Evolutionary conservation across 495 filamentous ascomycete genomes (phyloP), one percentile per base, ranked within the genome.

Genomic region (Penicillium subrubescens): DNA sequence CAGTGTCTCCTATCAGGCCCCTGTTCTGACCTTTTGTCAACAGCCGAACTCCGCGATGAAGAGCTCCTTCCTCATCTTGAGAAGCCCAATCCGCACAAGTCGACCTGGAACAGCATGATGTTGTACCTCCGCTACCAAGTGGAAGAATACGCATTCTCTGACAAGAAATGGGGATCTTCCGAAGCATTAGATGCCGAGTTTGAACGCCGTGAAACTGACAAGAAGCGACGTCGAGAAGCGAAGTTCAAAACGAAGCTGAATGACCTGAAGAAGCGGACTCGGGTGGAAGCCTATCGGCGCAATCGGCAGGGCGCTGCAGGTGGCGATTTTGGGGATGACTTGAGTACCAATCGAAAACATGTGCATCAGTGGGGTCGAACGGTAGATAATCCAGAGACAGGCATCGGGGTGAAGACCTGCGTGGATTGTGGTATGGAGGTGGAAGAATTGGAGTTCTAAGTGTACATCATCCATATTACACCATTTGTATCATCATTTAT

Each of bases 61-160:
- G 92, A 94, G 51, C 79, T 99, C 11, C 82, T 99, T 4, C 95
- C 95, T 1, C 93, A 93, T 73, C 78, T 99, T 0, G 90, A 91
- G 63, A 88, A 87, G 29, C 95, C 96, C 6, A 99, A 99, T 71
- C 95, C 95, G 21, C 94, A 97, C 74, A 97, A 97, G 72, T 87
- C 89, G 0, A 93, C 93, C 37, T 99, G 92, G 92, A 94, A 97
- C 70, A 92, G 95, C 79, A 98, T 99, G 95, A 95, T 95, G 91
- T 86, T 99, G 0, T 99, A 91, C 72, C 81, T 99, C 10, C 89
- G 96, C 0, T 97, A 88, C 62, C 96, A 99, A 71, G 89, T 99
- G 2, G 95, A 99, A 69, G 91, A 91, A 53, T 97, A 96, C 71
- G 95, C 92, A 1, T 90, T 97, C 69, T 87, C 83, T 0, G 73